These are phyloP conservation scores for Melaleuca alternifolia DNA, from an alignment of 345 rosid genomes.

Conservation along the genomic window DNA sequence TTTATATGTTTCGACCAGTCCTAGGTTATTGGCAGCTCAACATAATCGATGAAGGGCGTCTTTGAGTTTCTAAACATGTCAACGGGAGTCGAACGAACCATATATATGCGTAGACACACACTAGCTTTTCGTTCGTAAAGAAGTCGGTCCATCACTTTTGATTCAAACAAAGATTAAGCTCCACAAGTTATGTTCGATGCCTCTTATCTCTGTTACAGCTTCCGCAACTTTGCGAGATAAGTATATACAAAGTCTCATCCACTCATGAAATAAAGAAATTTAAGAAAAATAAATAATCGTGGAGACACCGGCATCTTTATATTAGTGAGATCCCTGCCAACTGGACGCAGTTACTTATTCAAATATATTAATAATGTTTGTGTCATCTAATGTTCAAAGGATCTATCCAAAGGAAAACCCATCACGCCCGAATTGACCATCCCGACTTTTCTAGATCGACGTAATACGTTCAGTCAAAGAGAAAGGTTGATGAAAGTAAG, in stretches of 20 bases:
- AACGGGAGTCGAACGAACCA: neutral
- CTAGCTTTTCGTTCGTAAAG: neutral
- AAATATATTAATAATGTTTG: neutral
- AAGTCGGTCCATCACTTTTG: neutral
- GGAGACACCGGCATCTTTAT: neutral
- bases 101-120: rapidly evolving
- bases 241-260: neutral
- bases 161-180: neutral
- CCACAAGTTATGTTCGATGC: neutral
- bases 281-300: neutral
- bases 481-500: neutral
- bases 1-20: neutral
- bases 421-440: neutral
- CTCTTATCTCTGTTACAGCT: neutral
- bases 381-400: rapidly evolving
- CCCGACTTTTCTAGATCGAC: neutral
- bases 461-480: neutral
- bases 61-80: neutral
- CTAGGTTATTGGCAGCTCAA: neutral
- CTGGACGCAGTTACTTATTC: rapidly evolving
- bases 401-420: neutral
- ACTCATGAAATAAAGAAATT: neutral
- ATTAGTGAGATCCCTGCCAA: rapidly evolving
- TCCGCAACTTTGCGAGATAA: neutral
- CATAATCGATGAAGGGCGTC: neutral